Percentiles rank a stretch among this genome's conserved stretches.
Conservation (phyloP, 208 protist genomes). For the Leishmania martiniquensis region DNA sequence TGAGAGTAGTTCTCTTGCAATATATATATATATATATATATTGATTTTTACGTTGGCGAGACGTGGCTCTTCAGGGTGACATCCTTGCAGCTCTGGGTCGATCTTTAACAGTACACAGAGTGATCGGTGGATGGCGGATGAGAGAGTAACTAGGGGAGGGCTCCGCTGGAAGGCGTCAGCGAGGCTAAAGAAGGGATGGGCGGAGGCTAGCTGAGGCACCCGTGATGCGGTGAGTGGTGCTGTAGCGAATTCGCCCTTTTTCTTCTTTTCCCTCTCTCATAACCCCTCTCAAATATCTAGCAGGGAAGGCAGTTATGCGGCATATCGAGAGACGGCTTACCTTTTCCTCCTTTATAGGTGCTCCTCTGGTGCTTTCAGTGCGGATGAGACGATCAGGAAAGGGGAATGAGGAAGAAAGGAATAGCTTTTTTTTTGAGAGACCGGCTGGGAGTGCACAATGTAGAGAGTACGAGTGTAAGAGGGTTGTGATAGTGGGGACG, state of each 20-base stretch:
- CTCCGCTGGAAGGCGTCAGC: neutral
- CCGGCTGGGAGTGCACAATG: neutral
- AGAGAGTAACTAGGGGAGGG: neutral
- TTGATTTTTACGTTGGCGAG: neutral
- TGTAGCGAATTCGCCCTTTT: neutral
- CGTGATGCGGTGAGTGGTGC: neutral
- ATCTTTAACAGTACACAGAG: neutral
- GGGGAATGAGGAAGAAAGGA: neutral
- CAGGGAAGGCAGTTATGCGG: neutral
- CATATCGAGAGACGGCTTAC: neutral
- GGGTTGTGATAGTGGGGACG: too few species aligned
- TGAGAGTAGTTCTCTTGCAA: neutral
- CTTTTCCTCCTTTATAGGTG: neutral
- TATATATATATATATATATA: neutral
- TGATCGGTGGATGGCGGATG: too few species aligned
- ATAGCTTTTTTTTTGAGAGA: neutral
- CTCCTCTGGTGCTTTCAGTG: neutral
- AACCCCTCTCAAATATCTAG: neutral
- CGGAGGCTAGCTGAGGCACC: neutral
- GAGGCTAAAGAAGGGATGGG: neutral
- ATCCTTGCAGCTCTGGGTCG: neutral
- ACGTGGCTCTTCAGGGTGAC: neutral
- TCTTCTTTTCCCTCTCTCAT: neutral
- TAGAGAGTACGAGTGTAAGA: neutral
- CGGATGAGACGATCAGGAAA: neutral